A percentile compares a stretch with the other conserved stretches of the same genome.
These are phyloP conservation scores for Capsicum chinense DNA, from an alignment of 257 asterid species.

Conservation along the genomic window DNA sequence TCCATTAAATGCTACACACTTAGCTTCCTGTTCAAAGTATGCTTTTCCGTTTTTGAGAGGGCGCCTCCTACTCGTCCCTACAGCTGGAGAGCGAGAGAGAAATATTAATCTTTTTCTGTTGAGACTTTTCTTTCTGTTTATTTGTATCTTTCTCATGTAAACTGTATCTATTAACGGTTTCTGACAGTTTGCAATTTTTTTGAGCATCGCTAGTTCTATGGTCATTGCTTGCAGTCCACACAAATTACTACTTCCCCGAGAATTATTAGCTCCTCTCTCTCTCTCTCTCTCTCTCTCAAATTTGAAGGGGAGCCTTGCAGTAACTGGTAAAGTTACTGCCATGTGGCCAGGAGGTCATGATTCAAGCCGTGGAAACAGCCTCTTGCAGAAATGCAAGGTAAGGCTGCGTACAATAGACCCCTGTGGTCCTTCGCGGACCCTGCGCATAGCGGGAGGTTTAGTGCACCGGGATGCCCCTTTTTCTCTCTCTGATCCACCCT, in stretches of 20 bases:
- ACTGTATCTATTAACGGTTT: neutral
- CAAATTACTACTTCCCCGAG: neutral
- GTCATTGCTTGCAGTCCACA: neutral
- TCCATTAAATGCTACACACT: neutral
- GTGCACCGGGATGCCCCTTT: too few relatives aligned
- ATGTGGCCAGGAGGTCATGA: too few relatives aligned
- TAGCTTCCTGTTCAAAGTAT: neutral
- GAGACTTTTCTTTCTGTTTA: neutral
- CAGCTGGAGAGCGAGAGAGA: neutral
- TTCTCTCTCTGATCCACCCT: neutral
- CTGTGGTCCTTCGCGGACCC: too few relatives aligned
- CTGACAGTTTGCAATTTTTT: neutral
- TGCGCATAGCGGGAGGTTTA: too few relatives aligned
- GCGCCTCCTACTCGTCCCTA: neutral
- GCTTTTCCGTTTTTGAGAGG: neutral
- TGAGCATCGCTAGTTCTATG: neutral
- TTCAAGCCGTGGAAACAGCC: too few relatives aligned
- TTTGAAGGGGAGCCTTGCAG: neutral
- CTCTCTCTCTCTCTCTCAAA: neutral
- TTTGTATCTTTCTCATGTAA: neutral
- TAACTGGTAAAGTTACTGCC: too few relatives aligned
- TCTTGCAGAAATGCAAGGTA: too few relatives aligned
- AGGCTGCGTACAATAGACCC: too few relatives aligned
- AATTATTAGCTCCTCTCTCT: neutral
- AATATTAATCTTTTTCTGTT: neutral